Conservation (phyloP, 768 basidiomycete genomes). For the Fibroporia radiculosa region DNA sequence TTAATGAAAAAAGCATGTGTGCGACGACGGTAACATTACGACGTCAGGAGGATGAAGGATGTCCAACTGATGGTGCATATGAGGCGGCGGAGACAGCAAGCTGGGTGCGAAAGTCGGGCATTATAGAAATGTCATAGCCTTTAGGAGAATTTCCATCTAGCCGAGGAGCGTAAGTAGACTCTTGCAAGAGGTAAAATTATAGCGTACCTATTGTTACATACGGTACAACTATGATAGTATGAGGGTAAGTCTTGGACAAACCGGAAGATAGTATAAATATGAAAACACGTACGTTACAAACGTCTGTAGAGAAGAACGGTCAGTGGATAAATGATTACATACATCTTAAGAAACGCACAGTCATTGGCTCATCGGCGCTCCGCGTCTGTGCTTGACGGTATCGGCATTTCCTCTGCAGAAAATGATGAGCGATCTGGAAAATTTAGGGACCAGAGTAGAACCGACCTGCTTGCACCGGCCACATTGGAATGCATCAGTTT, state of each 20-base stretch:
- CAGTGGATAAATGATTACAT: background rate
- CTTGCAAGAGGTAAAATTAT: background rate
- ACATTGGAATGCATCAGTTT: slow-evolving; percentile 98
- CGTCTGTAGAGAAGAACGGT: slow-evolving; percentile 38
- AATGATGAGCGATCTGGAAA: background rate
- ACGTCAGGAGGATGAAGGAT: too few relatives aligned
- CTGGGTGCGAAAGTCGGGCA: too few relatives aligned
- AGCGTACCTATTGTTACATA: slow-evolving; percentile 50
- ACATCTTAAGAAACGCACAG: slow-evolving; percentile 40
- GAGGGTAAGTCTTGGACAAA: slow-evolving; percentile 5
- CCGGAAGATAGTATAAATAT: background rate
- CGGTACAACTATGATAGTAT: slow-evolving; percentile 44
- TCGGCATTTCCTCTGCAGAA: slow-evolving; percentile 66
- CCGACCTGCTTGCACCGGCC: slow-evolving; percentile 83
- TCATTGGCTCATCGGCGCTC: slow-evolving; percentile 98
- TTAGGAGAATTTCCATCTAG: slow-evolving; percentile 61
- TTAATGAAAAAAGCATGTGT: too few relatives aligned
- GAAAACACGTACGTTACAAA: slow-evolving; percentile 68
- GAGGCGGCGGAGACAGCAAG: too few relatives aligned
- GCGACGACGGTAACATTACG: too few relatives aligned
- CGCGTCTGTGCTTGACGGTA: slow-evolving; percentile 97
- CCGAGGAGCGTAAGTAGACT: background rate
- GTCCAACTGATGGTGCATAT: too few relatives aligned
- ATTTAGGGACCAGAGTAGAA: background rate
- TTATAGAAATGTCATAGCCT: too few relatives aligned